Percentiles rank a stretch among this genome's conserved stretches.
Conservation (phyloP, 208 protist species). For the Herpetomonas tarakana region DNA sequence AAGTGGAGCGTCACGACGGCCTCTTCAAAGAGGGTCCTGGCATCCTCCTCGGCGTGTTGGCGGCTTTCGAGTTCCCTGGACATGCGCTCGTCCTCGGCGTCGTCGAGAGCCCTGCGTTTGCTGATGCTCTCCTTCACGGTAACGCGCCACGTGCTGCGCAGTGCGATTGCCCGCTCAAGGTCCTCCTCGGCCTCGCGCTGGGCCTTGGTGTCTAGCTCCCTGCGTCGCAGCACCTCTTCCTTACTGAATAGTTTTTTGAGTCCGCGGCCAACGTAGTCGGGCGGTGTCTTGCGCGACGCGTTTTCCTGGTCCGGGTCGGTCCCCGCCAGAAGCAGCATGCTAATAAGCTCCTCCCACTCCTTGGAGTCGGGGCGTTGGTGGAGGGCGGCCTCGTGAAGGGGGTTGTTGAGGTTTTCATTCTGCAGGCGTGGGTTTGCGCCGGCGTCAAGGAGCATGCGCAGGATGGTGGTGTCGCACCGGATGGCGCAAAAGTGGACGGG, state of each 20-base stretch:
- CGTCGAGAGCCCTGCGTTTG: slow-evolving; percentile 18
- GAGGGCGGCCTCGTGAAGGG: slow-evolving; percentile 79
- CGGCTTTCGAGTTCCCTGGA: slow-evolving; percentile 65
- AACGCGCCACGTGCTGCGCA: slow-evolving; percentile 29
- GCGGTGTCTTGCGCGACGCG: slow-evolving; percentile 71
- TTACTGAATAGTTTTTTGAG: slow-evolving; percentile 77
- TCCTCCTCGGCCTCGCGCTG: slow-evolving; percentile 44
- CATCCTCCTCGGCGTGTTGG: slow-evolving; percentile 67
- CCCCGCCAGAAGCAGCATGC: slow-evolving; percentile 61
- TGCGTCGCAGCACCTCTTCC: slow-evolving; percentile 57
- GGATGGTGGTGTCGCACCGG: slow-evolving; percentile 76
- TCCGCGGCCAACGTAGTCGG: slow-evolving; percentile 73
- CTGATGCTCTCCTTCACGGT: slow-evolving; percentile 23
- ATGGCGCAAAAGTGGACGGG: slow-evolving; percentile 85
- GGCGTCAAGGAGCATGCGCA: slow-evolving; percentile 68
- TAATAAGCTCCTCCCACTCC: slow-evolving; percentile 83
- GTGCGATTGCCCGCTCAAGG: slow-evolving; percentile 25
- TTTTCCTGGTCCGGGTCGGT: slow-evolving; percentile 76
- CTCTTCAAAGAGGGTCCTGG: slow-evolving; percentile 67
- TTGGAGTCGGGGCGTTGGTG: slow-evolving; percentile 74
- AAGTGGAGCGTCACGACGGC: slow-evolving; percentile 57
- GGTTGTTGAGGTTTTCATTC: slow-evolving; percentile 80
- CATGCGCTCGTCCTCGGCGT: slow-evolving; percentile 65
- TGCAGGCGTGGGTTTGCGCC: slow-evolving; percentile 51
- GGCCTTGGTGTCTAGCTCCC: slow-evolving; percentile 23